Evolutionary conservation across 345 rosid genomes (phyloP).

Genomic region (Theobroma cacao): DNA sequence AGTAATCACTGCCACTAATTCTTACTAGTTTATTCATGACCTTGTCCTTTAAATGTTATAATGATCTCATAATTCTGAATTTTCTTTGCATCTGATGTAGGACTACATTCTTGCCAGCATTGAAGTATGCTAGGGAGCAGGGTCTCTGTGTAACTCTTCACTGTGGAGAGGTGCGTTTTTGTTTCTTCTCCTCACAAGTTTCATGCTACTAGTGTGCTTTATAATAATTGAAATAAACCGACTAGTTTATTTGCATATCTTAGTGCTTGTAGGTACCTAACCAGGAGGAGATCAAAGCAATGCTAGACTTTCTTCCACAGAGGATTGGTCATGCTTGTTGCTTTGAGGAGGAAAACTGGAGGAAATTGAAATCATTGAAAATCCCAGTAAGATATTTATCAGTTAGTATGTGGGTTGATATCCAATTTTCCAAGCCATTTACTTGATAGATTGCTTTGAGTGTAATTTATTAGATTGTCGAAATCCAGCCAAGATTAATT

Average conservation of each 20-base stretch:
- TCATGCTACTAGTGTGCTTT: not conserved
- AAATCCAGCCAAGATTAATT: not conserved
- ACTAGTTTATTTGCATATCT: conserved; percentile 41
- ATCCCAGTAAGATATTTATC: conserved; percentile 57
- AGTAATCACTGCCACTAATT: not conserved
- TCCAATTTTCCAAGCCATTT: not conserved
- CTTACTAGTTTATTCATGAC: not conserved
- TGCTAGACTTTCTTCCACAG: conserved; percentile 85
- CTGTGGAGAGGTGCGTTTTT: conserved; percentile 79
- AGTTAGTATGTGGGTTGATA: not conserved
- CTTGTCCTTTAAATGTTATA: not conserved
- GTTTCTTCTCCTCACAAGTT: conserved; percentile 7
- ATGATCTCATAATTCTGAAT: not conserved
- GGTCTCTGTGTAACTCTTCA: conserved; percentile 85
- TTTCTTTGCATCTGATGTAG: conserved; percentile 37
- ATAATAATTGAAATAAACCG: conserved; percentile 19
- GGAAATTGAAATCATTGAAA: conserved; percentile 52
- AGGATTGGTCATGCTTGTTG: conserved; percentile 91
- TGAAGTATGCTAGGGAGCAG: conserved; percentile 67
- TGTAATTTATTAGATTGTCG: not conserved
- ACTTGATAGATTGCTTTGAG: not conserved
- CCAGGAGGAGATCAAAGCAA: conserved; percentile 67
- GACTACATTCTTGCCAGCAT: conserved; percentile 81
- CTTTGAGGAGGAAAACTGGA: conserved; percentile 62
- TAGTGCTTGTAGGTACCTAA: conserved; percentile 88